Base-by-base conservation (phyloP, 2,329 filamentous ascomycete species). In the Trichoderma semiorbis region DNA sequence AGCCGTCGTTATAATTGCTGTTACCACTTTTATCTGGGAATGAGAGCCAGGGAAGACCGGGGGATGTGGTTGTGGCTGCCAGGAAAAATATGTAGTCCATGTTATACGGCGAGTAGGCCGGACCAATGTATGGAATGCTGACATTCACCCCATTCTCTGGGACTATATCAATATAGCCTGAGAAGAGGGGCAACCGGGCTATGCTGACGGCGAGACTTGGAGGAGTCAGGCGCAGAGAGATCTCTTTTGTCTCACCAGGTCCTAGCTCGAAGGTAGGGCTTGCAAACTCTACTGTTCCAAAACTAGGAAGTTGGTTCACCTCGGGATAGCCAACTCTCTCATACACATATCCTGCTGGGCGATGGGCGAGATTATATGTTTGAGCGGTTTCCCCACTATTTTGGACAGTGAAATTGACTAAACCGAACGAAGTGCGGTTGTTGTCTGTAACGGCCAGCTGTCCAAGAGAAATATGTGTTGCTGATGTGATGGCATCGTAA, bases 111-210 rank as follows among this genome's bases (percentile, higher is more conserved):
- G 62, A 65, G 43, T 53, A 65, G 10, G 28, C 62, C 1, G 62
- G 62, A 26, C 62, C 62, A 30, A 65, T 32, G 24, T 65, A 65
- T 7, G 62, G 62, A n/a, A 65, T 65, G 11, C 62, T 65, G n/a
- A 65, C 28, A 21, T 65, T 65, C 1, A 14, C 7, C 5, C 62
- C 62, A 12, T 11, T 26, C 12, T 26, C 28, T 24, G 62, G 62
- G 18, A 65, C 12, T 18, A 65, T 12, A 53, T 65, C 62, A 34
- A 65, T 65, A 12, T 34, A 65, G 5, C 62, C 62, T 7, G 62
- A 65, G 16, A 65, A 65, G 28, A 65, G 62, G 39, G 62, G 62
- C n/a, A 65, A 21, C 12, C 43, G 43, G 11, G 26, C 30, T 5
- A 65, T 21, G 30, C 21, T 14, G n/a, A 65, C 28, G 8, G 39